These are phyloP conservation scores for Isochrysis galbana DNA, from an alignment of 78 protist species.

Conservation along the genomic window DNA sequence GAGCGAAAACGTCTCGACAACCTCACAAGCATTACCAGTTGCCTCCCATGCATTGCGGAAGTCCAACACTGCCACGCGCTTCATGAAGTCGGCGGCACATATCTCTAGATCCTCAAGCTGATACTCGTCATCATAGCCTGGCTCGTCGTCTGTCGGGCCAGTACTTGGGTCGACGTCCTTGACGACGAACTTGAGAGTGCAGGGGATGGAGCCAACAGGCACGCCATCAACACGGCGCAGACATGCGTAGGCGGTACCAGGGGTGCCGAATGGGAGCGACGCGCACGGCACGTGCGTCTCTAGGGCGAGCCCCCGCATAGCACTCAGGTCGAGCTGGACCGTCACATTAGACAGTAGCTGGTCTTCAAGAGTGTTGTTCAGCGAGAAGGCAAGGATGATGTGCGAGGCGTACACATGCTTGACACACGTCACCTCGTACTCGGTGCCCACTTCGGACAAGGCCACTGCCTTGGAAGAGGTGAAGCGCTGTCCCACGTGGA, in stretches of 20 bases:
- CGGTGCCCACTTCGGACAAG: slow-evolving; percentile 92
- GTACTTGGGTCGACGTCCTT: slow-evolving; percentile 69
- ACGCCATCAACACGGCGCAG: slow-evolving; percentile 23
- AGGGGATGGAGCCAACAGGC: slow-evolving; percentile 45
- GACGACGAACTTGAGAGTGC: slow-evolving; percentile 66
- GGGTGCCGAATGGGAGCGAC: slow-evolving; percentile 28
- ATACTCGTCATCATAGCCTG: slow-evolving; percentile 27
- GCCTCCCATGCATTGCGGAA: slow-evolving; percentile 73
- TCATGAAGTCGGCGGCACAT: slow-evolving; percentile 60
- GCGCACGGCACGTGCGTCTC: neutral
- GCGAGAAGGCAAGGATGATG: slow-evolving; percentile 80
- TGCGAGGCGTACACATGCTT: slow-evolving; percentile 80
- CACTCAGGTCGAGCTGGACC: slow-evolving; percentile 45
- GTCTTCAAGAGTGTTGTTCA: slow-evolving; percentile 86
- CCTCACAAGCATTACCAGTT: slow-evolving; percentile 59
- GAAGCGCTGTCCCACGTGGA: slow-evolving; percentile 68
- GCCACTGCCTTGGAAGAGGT: slow-evolving; percentile 50
- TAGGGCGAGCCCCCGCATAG: neutral
- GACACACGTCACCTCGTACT: slow-evolving; percentile 82
- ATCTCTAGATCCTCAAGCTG: slow-evolving; percentile 40
- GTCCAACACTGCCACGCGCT: slow-evolving; percentile 49
- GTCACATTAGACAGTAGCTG: slow-evolving; percentile 71
- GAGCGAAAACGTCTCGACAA: slow-evolving; percentile 66
- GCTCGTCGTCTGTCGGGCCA: too few species aligned
- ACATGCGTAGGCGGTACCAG: slow-evolving; percentile 10